Evolutionary conservation across 1,139 yeast genomes (phyloP).

Genomic region (Yamadazyma triangularis): DNA sequence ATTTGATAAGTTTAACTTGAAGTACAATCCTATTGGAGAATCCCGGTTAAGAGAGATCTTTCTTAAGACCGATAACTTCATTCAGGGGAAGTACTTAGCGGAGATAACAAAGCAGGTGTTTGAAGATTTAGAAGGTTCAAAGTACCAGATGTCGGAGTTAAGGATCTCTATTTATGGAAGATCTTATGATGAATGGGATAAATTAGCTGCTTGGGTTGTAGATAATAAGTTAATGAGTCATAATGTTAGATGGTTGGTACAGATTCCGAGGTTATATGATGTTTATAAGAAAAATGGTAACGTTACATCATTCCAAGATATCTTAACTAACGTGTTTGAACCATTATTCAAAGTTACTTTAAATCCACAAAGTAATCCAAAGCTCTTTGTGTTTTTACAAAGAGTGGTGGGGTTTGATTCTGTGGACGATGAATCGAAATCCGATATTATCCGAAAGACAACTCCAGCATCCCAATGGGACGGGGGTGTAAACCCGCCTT

Average conservation of each 20-base stretch:
- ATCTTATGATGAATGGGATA: conserved; percentile 88
- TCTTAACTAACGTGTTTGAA: conserved; percentile 70
- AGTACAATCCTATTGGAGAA: conserved; percentile 97
- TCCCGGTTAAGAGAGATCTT: conserved; percentile 94
- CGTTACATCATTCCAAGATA: conserved; percentile 69
- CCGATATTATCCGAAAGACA: conserved; percentile 76
- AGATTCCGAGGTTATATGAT: conserved; percentile 90
- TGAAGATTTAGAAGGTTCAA: conserved; percentile 88
- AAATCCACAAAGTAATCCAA: conserved; percentile 83
- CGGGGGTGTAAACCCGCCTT: conserved; percentile 83
- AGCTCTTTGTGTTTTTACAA: conserved; percentile 79
- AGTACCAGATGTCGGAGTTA: conserved; percentile 96
- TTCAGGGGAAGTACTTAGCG: conserved; percentile 84
- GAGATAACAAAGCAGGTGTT: conserved; percentile 91
- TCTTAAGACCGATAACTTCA: conserved; percentile 89
- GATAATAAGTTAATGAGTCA: conserved; percentile 90
- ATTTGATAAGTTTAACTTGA: conserved; percentile 94
- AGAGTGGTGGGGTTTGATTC: conserved; percentile 97
- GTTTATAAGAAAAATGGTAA: conserved; percentile 75
- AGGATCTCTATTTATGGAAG: conserved; percentile 94
- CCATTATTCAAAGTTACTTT: conserved; percentile 92
- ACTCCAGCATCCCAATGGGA: conserved; percentile 87
- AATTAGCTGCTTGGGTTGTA: conserved; percentile 89
- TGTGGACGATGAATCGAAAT: conserved; percentile 95
- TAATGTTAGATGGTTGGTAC: conserved; percentile 95